A percentile compares a stretch with the other conserved stretches of the same genome.
These are phyloP conservation scores for Dryadomyces sulphureus DNA, from an alignment of 2,329 filamentous ascomycete genomes.

Conservation along the genomic window DNA sequence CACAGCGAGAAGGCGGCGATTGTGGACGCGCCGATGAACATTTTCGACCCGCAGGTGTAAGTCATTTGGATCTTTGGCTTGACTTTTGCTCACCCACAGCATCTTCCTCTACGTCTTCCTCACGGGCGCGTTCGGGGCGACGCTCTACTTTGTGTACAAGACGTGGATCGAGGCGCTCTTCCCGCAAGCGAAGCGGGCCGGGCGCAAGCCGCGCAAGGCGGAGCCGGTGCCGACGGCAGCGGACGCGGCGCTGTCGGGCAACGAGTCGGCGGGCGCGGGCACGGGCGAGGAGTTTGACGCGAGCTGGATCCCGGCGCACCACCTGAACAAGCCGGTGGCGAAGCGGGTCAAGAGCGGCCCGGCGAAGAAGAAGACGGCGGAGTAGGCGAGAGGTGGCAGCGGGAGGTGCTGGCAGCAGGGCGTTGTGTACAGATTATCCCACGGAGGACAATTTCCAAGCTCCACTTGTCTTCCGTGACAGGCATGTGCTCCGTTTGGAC, in stretches of 20 bases:
- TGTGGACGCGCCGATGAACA: slow-evolving; percentile 30
- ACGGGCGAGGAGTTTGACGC: slow-evolving; percentile 64
- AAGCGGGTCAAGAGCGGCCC: slow-evolving; percentile 48
- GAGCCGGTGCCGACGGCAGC: slow-evolving; percentile 27
- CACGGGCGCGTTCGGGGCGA: slow-evolving; percentile 59
- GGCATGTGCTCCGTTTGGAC: neutral
- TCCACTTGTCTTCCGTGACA: too few species aligned
- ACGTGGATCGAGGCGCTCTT: slow-evolving; percentile 95
- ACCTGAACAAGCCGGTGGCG: slow-evolving; percentile 73
- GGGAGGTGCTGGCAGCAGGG: too few species aligned
- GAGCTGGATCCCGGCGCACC: slow-evolving; percentile 83
- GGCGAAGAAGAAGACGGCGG: slow-evolving; percentile 24
- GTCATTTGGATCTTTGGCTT: slow-evolving; percentile 17
- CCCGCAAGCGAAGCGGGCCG: slow-evolving; percentile 66
- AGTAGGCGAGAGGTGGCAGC: neutral
- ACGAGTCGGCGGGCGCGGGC: slow-evolving; percentile 55
- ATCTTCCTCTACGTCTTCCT: slow-evolving; percentile 97
- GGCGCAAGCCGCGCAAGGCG: slow-evolving; percentile 51
- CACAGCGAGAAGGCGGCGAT: slow-evolving; percentile 74
- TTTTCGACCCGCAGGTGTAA: slow-evolving; percentile 33
- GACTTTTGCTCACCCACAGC: slow-evolving; percentile 29
- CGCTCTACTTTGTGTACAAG: slow-evolving; percentile 92
- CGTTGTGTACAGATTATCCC: too few species aligned
- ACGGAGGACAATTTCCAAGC: neutral
- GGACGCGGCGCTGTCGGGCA: slow-evolving; percentile 38